phyloP scores from a whole-genome alignment of 805 yeast genomes.

The Tetrapisispora namnaoensis region DNA sequence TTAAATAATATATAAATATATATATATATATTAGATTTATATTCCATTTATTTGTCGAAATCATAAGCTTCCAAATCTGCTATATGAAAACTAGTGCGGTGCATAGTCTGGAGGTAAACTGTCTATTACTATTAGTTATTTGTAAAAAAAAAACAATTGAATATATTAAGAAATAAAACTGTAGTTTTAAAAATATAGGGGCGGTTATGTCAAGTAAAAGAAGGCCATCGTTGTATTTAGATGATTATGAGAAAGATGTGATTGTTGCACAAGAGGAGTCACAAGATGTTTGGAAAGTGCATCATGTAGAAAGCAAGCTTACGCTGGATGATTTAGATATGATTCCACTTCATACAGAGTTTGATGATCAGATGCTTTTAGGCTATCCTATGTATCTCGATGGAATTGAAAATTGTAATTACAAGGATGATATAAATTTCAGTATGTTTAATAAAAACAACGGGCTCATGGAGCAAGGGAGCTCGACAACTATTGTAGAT shows the following conservation, averaged over 20 bases:
- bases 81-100: too few species aligned
- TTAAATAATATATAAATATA: too few species aligned
- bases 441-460: neutral
- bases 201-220: conserved; percentile 5
- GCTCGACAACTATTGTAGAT: neutral
- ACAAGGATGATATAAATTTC: neutral
- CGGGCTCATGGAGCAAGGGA: neutral
- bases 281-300: neutral
- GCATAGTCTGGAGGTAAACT: too few species aligned
- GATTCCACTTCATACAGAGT: conserved; percentile 20
- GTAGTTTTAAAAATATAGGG: too few species aligned
- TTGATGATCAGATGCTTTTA: conserved; percentile 25
- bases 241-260: conserved; percentile 7
- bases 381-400: conserved; percentile 25
- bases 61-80: too few species aligned
- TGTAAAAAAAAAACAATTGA: too few species aligned
- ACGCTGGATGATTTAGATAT: conserved; percentile 27
- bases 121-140: too few species aligned
- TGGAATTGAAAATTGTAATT: neutral
- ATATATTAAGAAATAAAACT: too few species aligned
- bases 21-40: too few species aligned
- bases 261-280: neutral
- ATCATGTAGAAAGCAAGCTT: neutral
- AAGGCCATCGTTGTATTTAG: conserved; percentile 15
- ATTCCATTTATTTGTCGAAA: too few species aligned